A percentile compares a stretch with the other conserved stretches of the same genome.
phyloP scores from a whole-genome alignment of 495 filamentous ascomycete species.

The Glarea lozoyensis region DNA sequence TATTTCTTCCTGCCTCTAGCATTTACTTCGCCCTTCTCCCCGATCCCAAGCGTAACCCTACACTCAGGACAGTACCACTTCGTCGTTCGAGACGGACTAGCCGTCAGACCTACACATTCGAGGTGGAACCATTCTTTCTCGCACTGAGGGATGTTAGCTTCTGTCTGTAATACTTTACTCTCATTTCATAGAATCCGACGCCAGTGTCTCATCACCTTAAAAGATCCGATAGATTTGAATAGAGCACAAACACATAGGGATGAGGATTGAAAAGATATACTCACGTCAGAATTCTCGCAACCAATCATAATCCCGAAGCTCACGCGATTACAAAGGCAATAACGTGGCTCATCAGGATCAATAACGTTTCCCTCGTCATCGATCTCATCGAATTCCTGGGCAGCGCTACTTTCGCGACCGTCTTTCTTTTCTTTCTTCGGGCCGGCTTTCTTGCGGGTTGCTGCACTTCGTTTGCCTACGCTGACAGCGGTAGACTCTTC shows the following conservation, averaged over 20 bases:
- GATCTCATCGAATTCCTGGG: conserved; percentile 41
- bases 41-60: conserved; percentile 55
- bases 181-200: too few relatives aligned
- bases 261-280: conserved; percentile 25
- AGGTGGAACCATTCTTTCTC: conserved; percentile 90
- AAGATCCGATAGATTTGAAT: conserved; percentile 5
- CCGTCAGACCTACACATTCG: conserved; percentile 70
- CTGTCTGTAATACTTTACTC: conserved; percentile 10
- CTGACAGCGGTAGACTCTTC: conserved; percentile 67
- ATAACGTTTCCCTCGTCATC: conserved; percentile 67
- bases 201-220: too few relatives aligned
- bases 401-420: conserved; percentile 27
- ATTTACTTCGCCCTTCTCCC: conserved; percentile 45
- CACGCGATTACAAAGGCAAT: conserved; percentile 86
- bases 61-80: conserved; percentile 97
- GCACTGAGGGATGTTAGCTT: conserved; percentile 41
- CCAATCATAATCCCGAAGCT: conserved; percentile 93
- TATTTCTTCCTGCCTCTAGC: conserved; percentile 40
- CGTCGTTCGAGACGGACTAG: conserved; percentile 63
- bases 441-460: conserved; percentile 54
- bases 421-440: conserved; percentile 42
- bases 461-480: conserved; percentile 71
- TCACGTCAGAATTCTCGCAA: conserved; percentile 85
- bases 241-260: background rate
- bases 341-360: conserved; percentile 78